Evolutionary conservation across 2,329 filamentous ascomycete genomes (phyloP), one percentile per base, ranked within the genome.

Genomic region (Cylindrodendrum hubeiense): DNA sequence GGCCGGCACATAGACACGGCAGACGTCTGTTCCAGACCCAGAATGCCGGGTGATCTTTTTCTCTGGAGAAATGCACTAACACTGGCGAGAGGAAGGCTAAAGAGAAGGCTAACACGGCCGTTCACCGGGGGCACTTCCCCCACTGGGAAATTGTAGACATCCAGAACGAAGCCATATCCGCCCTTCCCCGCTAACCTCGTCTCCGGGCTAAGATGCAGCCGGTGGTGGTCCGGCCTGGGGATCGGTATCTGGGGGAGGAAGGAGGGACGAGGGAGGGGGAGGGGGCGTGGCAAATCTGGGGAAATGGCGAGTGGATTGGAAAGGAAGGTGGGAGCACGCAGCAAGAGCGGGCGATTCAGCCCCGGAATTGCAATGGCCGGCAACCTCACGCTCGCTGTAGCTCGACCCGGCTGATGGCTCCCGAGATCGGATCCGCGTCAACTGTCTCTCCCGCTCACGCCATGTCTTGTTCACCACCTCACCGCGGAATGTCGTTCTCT

Each of bases 341-440:
- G 7, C 26, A 13, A 33, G 24, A 41, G 33, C n/a, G 15, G 30
- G 37, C 26, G 12, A 28, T 24, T 21, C 13, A 39, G 21, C 13
- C 33, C 28, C 58, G 37, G 33, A 37, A 54, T 54, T 47, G 50
- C 30, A 30, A 49, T 15, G 50, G 30, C 26, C 19, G 49, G 17
- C 28, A 30, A 19, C 15, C 30, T 41, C 43, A 24, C 19, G 39
- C 33, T 50, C 9, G 30, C 19, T 39, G 9, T 22, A 52, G 41
- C 28, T 46, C 37, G 28, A 44, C 44, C 44, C 30, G 53, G 13
- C 34, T 34, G 28, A 41, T 13, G 30, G 41, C 21, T 30, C 33
- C 70, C 66, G 63, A 60, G 57, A 60, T 72, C 70, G 68, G 64
- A 64, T 67, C 63, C 58, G 64, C 64, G 12, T 39, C 56, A 26